Evolutionary conservation across 139 green algal genomes (phyloP).

Genomic region (Chlorella sp.): DNA sequence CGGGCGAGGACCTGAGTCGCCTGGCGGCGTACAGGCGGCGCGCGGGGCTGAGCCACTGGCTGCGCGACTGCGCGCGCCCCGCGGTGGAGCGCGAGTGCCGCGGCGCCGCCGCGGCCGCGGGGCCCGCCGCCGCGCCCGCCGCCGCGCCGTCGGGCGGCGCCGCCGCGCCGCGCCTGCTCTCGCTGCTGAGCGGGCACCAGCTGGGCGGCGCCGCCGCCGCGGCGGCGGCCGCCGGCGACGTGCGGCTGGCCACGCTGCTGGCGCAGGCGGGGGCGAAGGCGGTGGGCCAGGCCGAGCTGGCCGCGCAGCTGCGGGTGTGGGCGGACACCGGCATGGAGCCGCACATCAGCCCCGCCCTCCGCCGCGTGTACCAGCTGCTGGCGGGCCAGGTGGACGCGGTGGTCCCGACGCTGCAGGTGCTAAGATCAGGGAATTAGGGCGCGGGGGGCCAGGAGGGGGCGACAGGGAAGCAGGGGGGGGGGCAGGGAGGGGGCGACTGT

Average conservation of each 20-base stretch:
- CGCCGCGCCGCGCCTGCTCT: constrained; percentile 43
- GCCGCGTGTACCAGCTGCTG: constrained; percentile 70
- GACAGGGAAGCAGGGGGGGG: no score
- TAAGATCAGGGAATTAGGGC: no score
- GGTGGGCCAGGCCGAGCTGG: constrained; percentile 26
- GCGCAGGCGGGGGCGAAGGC: constrained; percentile 35
- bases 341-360: constrained; percentile 44
- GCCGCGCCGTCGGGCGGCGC: neutral
- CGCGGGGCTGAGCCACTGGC: constrained; percentile 50
- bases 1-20: constrained; percentile 7
- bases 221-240: constrained; percentile 68
- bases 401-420: constrained; percentile 23
- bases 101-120: neutral
- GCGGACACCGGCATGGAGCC: constrained; percentile 32
- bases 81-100: constrained; percentile 23
- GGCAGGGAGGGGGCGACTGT: neutral
- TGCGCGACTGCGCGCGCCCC: constrained; percentile 42
- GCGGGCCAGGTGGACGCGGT: constrained; percentile 59
- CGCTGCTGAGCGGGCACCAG: constrained; percentile 66
- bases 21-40: constrained; percentile 41
- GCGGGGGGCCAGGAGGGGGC: no score
- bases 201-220: constrained; percentile 44
- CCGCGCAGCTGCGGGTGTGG: constrained; percentile 71
- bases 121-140: neutral
- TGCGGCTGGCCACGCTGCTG: constrained; percentile 77